Evolutionary conservation across 306 rosid species (phyloP).

Genomic region (Cicer pinnatifidum): DNA sequence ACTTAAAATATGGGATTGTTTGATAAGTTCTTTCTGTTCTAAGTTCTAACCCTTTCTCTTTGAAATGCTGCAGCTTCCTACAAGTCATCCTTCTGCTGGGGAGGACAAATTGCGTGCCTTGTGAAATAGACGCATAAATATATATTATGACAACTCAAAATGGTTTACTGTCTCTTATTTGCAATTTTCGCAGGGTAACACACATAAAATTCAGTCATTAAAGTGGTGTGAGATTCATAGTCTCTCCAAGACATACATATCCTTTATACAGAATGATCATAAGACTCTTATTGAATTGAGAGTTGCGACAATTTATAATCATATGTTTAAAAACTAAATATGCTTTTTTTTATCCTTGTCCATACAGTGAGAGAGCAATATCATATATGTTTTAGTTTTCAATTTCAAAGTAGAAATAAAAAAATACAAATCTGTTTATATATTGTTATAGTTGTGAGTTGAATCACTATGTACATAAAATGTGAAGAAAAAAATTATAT

Average conservation of each 20-base stretch:
- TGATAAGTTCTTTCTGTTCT: slow-evolving; percentile 32
- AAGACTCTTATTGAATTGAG: slow-evolving; percentile 33
- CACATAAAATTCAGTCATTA: slow-evolving; percentile 20
- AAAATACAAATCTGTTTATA: too few relatives aligned
- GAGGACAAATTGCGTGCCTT: slow-evolving; percentile 35
- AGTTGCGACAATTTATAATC: background rate
- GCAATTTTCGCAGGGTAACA: slow-evolving; percentile 12
- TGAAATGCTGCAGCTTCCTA: slow-evolving; percentile 48
- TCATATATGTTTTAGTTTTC: too few relatives aligned
- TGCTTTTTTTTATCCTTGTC: too few relatives aligned
- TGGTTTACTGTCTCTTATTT: slow-evolving; percentile 24
- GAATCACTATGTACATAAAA: too few relatives aligned
- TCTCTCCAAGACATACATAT: slow-evolving; percentile 27
- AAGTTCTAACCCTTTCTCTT: slow-evolving; percentile 7
- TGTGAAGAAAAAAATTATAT: too few relatives aligned
- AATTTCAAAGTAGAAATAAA: too few relatives aligned
- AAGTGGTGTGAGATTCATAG: slow-evolving; percentile 16
- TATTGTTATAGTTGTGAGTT: too few relatives aligned
- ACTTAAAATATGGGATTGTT: slow-evolving; percentile 4
- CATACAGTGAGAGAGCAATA: too few relatives aligned
- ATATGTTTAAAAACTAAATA: too few relatives aligned
- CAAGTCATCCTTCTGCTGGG: slow-evolving; percentile 30
- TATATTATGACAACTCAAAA: slow-evolving; percentile 32
- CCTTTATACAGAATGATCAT: slow-evolving; percentile 32
- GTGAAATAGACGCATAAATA: slow-evolving; percentile 36